phyloP scores from a whole-genome alignment of 164 flowering plant species.

The Litsea cubeba region DNA sequence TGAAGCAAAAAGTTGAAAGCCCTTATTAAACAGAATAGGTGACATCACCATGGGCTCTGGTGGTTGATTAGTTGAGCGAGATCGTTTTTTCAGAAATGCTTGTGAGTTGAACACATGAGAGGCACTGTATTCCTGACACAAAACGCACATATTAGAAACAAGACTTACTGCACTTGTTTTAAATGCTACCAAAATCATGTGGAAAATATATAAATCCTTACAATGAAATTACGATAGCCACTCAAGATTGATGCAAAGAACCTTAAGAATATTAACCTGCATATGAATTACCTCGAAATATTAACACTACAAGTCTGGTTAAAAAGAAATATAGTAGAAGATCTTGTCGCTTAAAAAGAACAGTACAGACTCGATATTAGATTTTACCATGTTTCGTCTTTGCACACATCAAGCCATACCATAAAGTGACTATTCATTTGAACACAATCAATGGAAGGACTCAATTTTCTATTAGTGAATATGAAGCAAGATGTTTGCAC shows the following conservation, averaged over 20 bases:
- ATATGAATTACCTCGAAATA: constrained; percentile 8
- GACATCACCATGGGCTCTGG: constrained; percentile 77
- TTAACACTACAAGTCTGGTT: not conserved
- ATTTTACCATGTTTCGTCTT: not conserved
- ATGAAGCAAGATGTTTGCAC: not conserved
- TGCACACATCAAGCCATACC: not conserved
- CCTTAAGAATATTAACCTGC: constrained; percentile 89
- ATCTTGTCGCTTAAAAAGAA: not conserved
- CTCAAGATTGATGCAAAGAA: constrained; percentile 89
- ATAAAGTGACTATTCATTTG: not conserved
- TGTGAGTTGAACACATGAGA: constrained; percentile 73
- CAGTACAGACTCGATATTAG: not conserved
- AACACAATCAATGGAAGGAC: not conserved
- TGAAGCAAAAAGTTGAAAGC: not conserved
- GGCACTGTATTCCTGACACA: constrained; percentile 70
- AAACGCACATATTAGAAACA: not conserved
- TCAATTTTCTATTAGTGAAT: not conserved
- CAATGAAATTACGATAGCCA: constrained; percentile 96
- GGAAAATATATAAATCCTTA: constrained; percentile 32
- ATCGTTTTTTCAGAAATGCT: constrained; percentile 93
- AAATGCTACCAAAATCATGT: constrained; percentile 1
- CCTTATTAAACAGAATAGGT: not conserved
- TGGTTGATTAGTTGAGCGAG: constrained; percentile 83
- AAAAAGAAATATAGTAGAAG: not conserved
- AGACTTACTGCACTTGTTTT: not conserved